Base-by-base conservation (phyloP, 108 stramenopile genomes). In the Aureococcus anophagefferens region DNA sequence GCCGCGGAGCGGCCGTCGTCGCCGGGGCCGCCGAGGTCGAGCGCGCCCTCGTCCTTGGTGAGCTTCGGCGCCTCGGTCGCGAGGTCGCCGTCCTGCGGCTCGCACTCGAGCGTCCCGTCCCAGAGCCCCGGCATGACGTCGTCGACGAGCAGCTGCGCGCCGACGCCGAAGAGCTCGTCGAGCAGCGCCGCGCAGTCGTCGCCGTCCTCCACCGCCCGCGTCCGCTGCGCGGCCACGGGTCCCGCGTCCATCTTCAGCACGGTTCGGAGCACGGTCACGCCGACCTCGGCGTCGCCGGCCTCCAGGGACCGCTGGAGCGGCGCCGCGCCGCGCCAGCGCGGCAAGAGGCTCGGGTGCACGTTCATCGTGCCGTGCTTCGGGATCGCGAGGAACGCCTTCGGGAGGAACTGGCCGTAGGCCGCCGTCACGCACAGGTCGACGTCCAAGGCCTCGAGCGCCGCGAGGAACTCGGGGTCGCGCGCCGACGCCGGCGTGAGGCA, bases 341-440 rank as follows among this genome's bases (percentile, higher is more conserved):
- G 97, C 36, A 98, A 77, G 71, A 98, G 81, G 75, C 88, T 89
- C 9, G 97, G 97, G 84, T 98, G 97, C 35, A 98, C 92, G 72
- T 98, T 98, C 66, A 96, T 84, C 9, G 95, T 98, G 28, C 91
- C 97, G 68, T 84, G 85, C 59, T 78, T 78, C 40, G 95, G 95
- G 7, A 91, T 77, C 30, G 89, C 83, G 66, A 96, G 77, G 77
- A 96, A 96, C 68, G 88, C 79, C 77, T 91, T 92, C 4, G 96
- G 89, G 13, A 94, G 78, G 73, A 89, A 96, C 75, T 96, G 93
- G 14, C 97, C 97, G 73, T 98, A 98, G 18, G 97, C 97, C 13
- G 97, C 97, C 0, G 97, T 98, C 65, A 98, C 89, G 78, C 94
- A 98, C 63, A 98, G 82, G 78, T 98, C 97, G n/a, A 93, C 93